A percentile compares a stretch with the other conserved stretches of the same genome.
Evolutionary conservation across 2,329 filamentous ascomycete species (phyloP).

Genomic region (Colletotrichum cuscutae): DNA sequence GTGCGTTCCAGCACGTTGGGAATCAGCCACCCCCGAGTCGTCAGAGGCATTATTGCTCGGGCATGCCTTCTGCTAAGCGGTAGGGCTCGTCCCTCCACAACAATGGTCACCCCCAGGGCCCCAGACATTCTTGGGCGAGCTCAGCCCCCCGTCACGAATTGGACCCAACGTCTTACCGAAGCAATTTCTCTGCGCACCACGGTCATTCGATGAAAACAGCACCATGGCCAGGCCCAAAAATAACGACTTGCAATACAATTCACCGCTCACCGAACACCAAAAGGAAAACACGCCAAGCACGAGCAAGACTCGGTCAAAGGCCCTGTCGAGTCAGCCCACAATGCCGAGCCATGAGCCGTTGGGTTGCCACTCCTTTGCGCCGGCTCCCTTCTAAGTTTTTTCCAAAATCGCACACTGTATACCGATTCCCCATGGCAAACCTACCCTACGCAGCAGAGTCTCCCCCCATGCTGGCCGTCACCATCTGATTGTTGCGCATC

Average conservation of each 20-base stretch:
- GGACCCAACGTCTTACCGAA: not conserved
- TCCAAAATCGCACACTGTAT: slow-evolving; percentile 18
- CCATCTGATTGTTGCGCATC: slow-evolving; percentile 15
- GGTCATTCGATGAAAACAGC: slow-evolving; percentile 13
- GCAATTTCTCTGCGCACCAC: slow-evolving; percentile 20
- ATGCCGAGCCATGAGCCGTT: slow-evolving; percentile 1
- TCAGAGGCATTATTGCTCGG: not conserved
- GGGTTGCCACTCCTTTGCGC: slow-evolving; percentile 16
- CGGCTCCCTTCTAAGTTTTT: not conserved
- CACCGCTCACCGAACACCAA: slow-evolving; percentile 14
- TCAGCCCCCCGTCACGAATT: not conserved
- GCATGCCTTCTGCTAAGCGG: not conserved
- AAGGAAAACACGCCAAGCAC: not conserved
- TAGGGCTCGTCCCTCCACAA: slow-evolving; percentile 1
- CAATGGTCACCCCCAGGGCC: not conserved
- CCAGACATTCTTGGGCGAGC: not conserved
- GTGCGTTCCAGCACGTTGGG: not conserved
- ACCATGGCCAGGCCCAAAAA: not conserved
- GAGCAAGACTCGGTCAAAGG: not conserved
- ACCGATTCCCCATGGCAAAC: not conserved
- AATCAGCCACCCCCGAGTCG: slow-evolving; percentile 12
- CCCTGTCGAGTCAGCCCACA: slow-evolving; percentile 13
- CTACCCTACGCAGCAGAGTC: too few relatives aligned
- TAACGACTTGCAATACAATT: not conserved
- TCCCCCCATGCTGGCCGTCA: not conserved